Base-by-base conservation (phyloP, 148 eudicot species). In the Selenicereus undatus region DNA sequence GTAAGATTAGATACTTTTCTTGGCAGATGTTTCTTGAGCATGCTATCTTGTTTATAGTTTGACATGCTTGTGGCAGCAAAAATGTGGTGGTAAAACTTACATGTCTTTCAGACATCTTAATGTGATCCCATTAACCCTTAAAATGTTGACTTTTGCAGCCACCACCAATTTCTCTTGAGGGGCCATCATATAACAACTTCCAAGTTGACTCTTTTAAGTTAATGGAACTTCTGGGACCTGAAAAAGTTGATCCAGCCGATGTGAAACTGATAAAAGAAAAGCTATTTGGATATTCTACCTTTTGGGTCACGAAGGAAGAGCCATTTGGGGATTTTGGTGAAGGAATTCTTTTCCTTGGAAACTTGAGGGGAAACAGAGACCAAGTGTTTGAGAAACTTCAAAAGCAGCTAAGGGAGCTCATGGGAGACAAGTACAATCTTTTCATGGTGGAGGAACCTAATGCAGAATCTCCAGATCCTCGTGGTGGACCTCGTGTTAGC, bases 371-470 rank as follows among this genome's bases (percentile, higher is more conserved):
- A 75, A 89, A 88, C 71, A 90, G 95, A 71, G 98, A 94, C 81
- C 91, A 87, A 22, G 95, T 97, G 66, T 97, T 97, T 83, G 91
- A 88, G 74, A 94, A 91, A 85, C 95, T 97, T 76, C 99, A 92
- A 83, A 86, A 82, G 87, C 98, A 94, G 83, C 87, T 97, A 54
- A 78, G 81, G 76, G 95, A 92, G 80, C 89, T 94, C 71, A 90
- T 92, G 93, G 98, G 92, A 36, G 91, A 94, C 83, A 97, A 91
- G 76, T 97, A 97, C 85, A 97, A 97, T 82, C 86, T 97, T 45
- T 97, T 94, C 62, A 97, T 97, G 99, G 95, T 97, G 76, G 99
- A 94, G 90, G 99, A 97, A 80, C 97, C 99, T 27, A 92, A 97
- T 88, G 88, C 99, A 12, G 98, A 97, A 87, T 94, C 82, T 65